Base-by-base conservation (phyloP, 2,329 filamentous ascomycete genomes). In the Reticulascus tulasneorum region DNA sequence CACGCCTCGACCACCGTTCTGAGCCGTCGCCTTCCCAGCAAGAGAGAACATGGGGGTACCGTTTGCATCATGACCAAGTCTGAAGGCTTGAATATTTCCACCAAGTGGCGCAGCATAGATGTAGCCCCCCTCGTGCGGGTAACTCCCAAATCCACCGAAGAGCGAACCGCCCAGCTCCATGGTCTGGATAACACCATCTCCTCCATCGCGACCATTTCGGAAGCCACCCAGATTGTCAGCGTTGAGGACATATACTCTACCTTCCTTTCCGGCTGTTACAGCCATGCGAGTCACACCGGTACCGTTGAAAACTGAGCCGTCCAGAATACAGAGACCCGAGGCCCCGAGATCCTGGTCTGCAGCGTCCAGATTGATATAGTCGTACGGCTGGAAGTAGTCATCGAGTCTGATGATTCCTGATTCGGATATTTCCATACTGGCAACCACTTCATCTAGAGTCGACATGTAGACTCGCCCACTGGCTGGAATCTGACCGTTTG, bases 371-470 rank as follows among this genome's bases (percentile, higher is more conserved):
- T 53, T 50, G 22, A 52, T 29, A 44, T 66, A 65, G 36, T 66
- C 62, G 38, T 56, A 64, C 0, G 65, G 62, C 45, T 66, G 54
- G 39, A 66, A 68, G 39, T 64, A 68, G 37, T 67, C 64, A 11
- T 40, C 29, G 13, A 46, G 42, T 12, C 25, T 38, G n/a, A 48
- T 26, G 12, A 38, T 44, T n/a, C 49, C 51, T 0, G 35, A 37
- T 7, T 47, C 29, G 2, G 51, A 51, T 6, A 59, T 39, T 7
- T 44, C 47, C 31, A 60, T 52, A 28, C 51, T 57, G 23, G 51
- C 56, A 12, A 60, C 50, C 8, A 52, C 51, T 33, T 61, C 54
- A 23, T 60, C 57, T 4, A 60, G 47, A 7, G 57, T 60, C 12
- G 47, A 51, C 15, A 62, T 45, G 6, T 51, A 47, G 3, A 49